A percentile compares a stretch with the other conserved stretches of the same genome.
Conservation (phyloP, 805 yeast species). For the Sugiyamaella qingdaonensis region DNA sequence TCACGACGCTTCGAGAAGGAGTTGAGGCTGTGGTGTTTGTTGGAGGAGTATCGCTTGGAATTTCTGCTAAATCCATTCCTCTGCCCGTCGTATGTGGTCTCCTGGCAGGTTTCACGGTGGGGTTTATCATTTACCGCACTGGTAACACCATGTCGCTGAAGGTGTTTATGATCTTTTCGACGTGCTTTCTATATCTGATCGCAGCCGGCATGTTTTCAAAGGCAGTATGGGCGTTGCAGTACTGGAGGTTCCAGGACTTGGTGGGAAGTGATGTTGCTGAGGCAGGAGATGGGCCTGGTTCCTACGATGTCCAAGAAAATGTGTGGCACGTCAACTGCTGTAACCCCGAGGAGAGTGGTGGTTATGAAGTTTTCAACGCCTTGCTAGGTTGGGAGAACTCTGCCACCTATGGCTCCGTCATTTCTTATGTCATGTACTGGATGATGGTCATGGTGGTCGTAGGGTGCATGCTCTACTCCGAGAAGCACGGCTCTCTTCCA, state of each 20-base stretch:
- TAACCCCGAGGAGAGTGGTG: conserved; percentile 83
- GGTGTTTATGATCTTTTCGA: conserved; percentile 76
- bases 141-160: conserved; percentile 79
- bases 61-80: conserved; percentile 73
- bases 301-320: conserved; percentile 69
- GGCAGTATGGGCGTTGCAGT: conserved; percentile 86
- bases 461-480: conserved; percentile 70
- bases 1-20: conserved; percentile 93
- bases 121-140: conserved; percentile 67
- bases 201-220: conserved; percentile 90
- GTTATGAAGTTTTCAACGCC: conserved; percentile 96
- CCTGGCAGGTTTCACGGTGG: conserved; percentile 69
- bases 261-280: conserved; percentile 96
- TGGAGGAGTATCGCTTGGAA: conserved; percentile 83
- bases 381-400: conserved; percentile 94
- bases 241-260: conserved; percentile 51
- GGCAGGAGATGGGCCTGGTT: conserved; percentile 88
- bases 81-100: conserved; percentile 87
- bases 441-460: conserved; percentile 52
- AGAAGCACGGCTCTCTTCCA: conserved; percentile 79
- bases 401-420: conserved; percentile 86
- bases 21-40: conserved; percentile 92
- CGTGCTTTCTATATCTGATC: conserved; percentile 81
- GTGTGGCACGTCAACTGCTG: conserved; percentile 98
- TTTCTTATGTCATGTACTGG: conserved; percentile 89